Percentiles rank a stretch among this genome's conserved stretches.
Evolutionary conservation across 305 asterid species (phyloP).

Genomic region (Euphrasia arctica): DNA sequence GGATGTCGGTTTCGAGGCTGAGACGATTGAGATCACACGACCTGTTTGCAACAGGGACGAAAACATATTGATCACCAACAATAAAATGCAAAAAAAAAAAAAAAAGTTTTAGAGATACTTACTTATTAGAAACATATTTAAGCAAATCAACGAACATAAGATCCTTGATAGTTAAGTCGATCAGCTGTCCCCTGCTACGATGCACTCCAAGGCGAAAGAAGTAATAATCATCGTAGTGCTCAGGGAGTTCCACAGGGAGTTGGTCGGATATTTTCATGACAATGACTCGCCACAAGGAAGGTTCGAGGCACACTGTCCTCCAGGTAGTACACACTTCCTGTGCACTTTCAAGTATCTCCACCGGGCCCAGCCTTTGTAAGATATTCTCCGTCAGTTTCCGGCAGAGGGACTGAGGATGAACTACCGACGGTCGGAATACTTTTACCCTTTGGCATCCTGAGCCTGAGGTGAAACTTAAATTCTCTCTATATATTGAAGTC

Average conservation of each 20-base stretch:
- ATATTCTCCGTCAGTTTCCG: constrained; percentile 26
- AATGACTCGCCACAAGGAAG: constrained; percentile 38
- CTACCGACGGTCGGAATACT: neutral
- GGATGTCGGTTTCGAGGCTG: too few relatives aligned
- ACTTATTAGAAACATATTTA: too few relatives aligned
- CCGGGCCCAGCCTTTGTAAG: constrained; percentile 25
- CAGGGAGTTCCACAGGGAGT: too few relatives aligned
- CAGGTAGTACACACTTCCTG: constrained; percentile 36
- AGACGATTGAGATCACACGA: too few relatives aligned
- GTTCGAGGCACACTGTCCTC: constrained; percentile 30
- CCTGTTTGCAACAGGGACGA: too few relatives aligned
- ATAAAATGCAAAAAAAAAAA: too few relatives aligned
- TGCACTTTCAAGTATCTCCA: constrained; percentile 30
- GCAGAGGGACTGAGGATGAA: neutral
- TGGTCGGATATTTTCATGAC: neutral
- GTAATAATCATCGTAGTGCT: neutral
- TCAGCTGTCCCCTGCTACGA: constrained; percentile 37
- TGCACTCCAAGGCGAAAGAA: constrained; percentile 37
- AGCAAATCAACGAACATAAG: too few relatives aligned
- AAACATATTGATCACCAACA: too few relatives aligned
- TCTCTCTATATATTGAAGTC: too few relatives aligned
- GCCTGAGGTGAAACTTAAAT: too few relatives aligned
- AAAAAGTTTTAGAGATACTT: too few relatives aligned
- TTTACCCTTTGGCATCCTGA: too few relatives aligned
- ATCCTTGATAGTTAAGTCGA: constrained; percentile 27